phyloP scores from a whole-genome alignment of 345 rosid genomes.

The Corymbia maculata region DNA sequence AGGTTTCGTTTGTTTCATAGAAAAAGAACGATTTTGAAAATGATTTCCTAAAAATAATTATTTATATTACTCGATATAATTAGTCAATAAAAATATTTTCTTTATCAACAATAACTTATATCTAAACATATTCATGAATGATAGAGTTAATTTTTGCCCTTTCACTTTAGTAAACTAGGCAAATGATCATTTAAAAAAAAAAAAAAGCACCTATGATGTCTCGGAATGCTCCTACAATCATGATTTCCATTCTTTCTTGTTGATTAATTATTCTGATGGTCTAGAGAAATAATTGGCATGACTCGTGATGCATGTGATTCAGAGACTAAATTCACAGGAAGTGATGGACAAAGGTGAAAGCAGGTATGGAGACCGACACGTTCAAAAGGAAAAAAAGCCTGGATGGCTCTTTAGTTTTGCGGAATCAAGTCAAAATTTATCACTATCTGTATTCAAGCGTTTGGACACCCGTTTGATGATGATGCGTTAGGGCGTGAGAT shows the following conservation, averaged over 20 bases:
- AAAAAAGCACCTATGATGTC: not conserved
- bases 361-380: not conserved
- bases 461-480: not conserved
- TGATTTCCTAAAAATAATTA: no score
- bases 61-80: not conserved
- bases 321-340: not conserved
- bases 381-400: not conserved
- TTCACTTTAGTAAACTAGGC: no score
- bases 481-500: not conserved
- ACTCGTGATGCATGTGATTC: not conserved
- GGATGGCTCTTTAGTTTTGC: not conserved
- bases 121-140: fast-evolving
- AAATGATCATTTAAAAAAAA: no score
- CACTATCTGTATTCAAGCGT: not conserved
- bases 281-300: not conserved
- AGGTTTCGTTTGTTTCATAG: not conserved
- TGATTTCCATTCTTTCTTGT: not conserved
- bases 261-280: not conserved
- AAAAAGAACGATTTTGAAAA: no score
- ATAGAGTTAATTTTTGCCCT: fast-evolving
- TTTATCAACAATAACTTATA: no score
- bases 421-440: not conserved
- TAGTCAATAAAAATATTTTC: no score
- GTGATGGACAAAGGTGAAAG: not conserved
- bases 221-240: not conserved